A percentile compares a stretch with the other conserved stretches of the same genome.
Evolutionary conservation across 306 rosid species (phyloP).

Genomic region (Medicago lupulina): DNA sequence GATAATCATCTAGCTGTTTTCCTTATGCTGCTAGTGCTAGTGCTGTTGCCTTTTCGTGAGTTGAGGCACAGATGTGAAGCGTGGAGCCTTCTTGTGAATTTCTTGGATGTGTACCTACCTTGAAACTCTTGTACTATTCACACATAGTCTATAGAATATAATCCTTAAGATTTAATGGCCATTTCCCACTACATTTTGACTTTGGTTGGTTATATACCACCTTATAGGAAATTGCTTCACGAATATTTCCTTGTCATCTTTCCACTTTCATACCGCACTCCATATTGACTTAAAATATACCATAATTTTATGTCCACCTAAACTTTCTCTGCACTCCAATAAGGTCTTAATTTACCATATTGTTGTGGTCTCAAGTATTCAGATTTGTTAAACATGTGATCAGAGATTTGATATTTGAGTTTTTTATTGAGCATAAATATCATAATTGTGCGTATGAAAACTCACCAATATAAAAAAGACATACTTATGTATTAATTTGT

Average conservation of each 20-base stretch:
- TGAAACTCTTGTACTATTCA: conserved; percentile 25
- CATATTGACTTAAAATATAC: conserved; percentile 39
- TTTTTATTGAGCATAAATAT: not conserved
- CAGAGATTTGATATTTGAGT: too few species aligned
- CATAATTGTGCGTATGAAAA: not conserved
- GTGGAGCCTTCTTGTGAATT: conserved; percentile 26
- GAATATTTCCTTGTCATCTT: conserved; percentile 53
- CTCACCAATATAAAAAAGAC: too few species aligned
- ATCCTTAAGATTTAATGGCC: conserved; percentile 44
- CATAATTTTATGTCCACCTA: conserved; percentile 27
- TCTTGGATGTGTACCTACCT: conserved; percentile 40
- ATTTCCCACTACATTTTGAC: conserved; percentile 62
- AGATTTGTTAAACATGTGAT: too few species aligned
- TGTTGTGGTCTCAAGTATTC: too few species aligned
- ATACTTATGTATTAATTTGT: not conserved
- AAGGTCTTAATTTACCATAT: too few species aligned
- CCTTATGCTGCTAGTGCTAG: conserved; percentile 4
- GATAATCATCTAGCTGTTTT: not conserved
- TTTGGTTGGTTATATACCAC: conserved; percentile 23
- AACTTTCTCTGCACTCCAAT: too few species aligned
- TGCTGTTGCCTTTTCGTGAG: conserved; percentile 34
- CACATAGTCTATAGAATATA: conserved; percentile 23
- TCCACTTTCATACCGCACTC: conserved; percentile 63
- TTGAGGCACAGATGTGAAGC: conserved; percentile 32
- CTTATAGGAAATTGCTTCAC: conserved; percentile 41